Conservation (phyloP, 768 basidiomycete genomes). For the Lactarius pseudohatsudake region DNA sequence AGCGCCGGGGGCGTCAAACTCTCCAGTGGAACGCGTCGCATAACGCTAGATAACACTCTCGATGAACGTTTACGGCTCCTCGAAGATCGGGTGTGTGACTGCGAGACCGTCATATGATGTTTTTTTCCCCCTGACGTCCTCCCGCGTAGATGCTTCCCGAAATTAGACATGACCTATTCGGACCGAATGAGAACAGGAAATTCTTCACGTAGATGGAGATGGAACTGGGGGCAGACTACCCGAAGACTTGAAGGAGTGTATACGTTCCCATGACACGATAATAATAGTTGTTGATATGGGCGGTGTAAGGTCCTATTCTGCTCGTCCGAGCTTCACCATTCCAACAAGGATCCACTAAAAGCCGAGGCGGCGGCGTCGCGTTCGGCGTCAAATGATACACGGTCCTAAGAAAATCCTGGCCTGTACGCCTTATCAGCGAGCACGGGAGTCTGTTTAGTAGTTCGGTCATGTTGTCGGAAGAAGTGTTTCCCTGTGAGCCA, state of each 20-base stretch:
- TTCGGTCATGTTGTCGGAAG: too few species aligned
- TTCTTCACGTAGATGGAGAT: conserved; percentile 63
- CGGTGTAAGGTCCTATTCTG: neutral
- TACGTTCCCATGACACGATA: conserved; percentile 2
- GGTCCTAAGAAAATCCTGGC: too few species aligned
- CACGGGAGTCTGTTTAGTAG: too few species aligned
- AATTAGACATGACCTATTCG: conserved; percentile 86
- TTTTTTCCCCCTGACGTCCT: neutral
- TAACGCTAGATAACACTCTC: conserved; percentile 91
- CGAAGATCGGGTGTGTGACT: conserved; percentile 74
- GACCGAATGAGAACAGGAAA: conserved; percentile 87
- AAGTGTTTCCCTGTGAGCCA: too few species aligned
- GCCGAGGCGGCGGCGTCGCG: too few species aligned
- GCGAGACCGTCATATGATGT: neutral
- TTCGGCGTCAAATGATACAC: neutral
- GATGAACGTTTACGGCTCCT: conserved; percentile 87
- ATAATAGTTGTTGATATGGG: neutral
- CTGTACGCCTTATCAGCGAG: too few species aligned
- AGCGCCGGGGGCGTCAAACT: conserved; percentile 89
- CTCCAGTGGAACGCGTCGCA: conserved; percentile 66
- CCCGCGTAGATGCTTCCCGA: conserved; percentile 86
- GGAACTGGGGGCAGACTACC: neutral
- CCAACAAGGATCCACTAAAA: neutral
- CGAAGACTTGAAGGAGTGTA: conserved; percentile 9
- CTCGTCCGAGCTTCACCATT: neutral